A percentile compares a stretch with the other conserved stretches of the same genome.
phyloP scores from a whole-genome alignment of 768 basidiomycete genomes.

The Suillus clintonianus region DNA sequence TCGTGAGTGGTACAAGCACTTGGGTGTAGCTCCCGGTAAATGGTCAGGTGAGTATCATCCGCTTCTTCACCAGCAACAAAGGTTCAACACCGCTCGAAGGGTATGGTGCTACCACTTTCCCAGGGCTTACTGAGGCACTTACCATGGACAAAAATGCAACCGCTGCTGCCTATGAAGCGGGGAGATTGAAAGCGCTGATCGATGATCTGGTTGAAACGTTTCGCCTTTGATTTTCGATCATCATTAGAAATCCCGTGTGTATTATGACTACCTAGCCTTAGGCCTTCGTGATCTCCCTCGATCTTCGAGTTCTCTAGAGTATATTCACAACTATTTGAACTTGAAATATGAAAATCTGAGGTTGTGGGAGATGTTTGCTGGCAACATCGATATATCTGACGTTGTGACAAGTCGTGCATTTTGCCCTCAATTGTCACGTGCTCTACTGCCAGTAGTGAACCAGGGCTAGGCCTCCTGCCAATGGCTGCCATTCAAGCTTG shows the following conservation, averaged over 20 bases:
- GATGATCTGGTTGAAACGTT: slow-evolving; percentile 46
- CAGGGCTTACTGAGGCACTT: slow-evolving; percentile 78
- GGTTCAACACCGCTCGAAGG: slow-evolving; percentile 38
- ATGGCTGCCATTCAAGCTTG: not conserved
- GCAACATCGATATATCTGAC: not conserved
- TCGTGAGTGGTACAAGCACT: slow-evolving; percentile 81
- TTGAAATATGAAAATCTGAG: not conserved
- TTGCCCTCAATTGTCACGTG: not conserved
- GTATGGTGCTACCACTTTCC: slow-evolving; percentile 81
- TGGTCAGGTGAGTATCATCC: slow-evolving; percentile 59
- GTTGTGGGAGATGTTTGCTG: not conserved
- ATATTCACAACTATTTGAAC: not conserved
- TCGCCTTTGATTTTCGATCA: slow-evolving; percentile 13
- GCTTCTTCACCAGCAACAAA: not conserved
- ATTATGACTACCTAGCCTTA: not conserved
- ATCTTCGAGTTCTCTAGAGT: not conserved
- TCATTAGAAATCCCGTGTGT: not conserved
- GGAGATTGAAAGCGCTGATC: slow-evolving; percentile 55
- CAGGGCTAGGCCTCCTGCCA: no score
- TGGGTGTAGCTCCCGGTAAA: slow-evolving; percentile 82
- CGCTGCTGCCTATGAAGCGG: slow-evolving; percentile 64
- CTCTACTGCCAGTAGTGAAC: not conserved
- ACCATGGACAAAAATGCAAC: slow-evolving; percentile 66
- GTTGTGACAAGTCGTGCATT: not conserved
- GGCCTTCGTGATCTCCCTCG: not conserved